Base-by-base conservation (phyloP, 352 stramenopile species). In the Pythium monospermum region DNA sequence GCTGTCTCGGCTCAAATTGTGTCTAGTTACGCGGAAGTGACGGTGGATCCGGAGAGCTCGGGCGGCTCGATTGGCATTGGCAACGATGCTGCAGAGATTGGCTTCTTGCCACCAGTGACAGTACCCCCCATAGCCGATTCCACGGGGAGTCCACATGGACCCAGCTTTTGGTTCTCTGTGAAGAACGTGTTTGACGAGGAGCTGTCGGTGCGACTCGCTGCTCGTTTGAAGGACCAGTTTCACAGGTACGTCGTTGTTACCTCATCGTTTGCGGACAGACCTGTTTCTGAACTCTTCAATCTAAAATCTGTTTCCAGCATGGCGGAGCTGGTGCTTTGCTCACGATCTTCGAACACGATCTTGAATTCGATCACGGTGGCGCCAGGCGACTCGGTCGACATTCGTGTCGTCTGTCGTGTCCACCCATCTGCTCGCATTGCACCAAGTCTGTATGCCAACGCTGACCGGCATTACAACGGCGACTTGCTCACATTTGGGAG, bases 111-210 rank as follows among this genome's bases (percentile, higher is more conserved):
- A 30, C 81, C 82, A 36, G 59, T 94, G 3, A 84, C 73, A 6
- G 69, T 94, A 6, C 85, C 85, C 19, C 76, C 82, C 21, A 58
- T 65, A 12, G 55, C 69, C 18, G 81, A 93, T 39, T 49, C 60
- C 21, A 38, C 47, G 6, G 36, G 33, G 1, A 47, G 27, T 19
- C 58, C 66, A n/a, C 71, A 83, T 18, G 76, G 71, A 40, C 71
- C 73, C 4, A 91, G 71, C 53, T 91, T 93, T 43, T 90, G 85
- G 85, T 90, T 92, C 55, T 86, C 77, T 16, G 36, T 95, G 19
- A 76, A 72, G 47, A 95, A 95, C 55, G 72, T 95, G 25, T 94
- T 88, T 57, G 85, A 95, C 40, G 81, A 92, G 71, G 83, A 91
- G 18, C 50, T 95, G 37, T 74, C 49, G 27, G 71, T 95, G 21